Conservation (phyloP, 768 basidiomycete species). For the Leucosporidium creatinivorum region DNA sequence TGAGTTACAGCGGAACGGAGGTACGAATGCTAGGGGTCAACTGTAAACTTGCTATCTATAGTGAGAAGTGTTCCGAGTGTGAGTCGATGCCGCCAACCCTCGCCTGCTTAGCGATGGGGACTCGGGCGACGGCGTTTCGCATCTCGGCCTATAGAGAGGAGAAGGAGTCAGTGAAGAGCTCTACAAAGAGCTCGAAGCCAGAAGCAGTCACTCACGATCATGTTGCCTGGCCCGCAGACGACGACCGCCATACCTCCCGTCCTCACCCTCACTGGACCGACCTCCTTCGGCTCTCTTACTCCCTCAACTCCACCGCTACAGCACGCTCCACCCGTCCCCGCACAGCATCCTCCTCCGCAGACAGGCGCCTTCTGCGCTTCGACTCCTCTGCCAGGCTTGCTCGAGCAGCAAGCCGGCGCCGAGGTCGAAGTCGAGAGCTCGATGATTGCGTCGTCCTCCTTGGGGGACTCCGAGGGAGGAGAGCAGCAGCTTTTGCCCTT, state of each 20-base stretch:
- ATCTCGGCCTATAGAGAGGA: slow-evolving; percentile 46
- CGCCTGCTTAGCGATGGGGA: slow-evolving; percentile 46
- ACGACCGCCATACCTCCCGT: slow-evolving; percentile 67
- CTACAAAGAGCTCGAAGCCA: no score
- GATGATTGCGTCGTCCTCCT: slow-evolving; percentile 32
- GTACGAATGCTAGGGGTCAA: no score
- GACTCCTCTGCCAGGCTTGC: background rate
- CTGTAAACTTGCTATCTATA: background rate
- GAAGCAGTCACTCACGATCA: slow-evolving; percentile 46
- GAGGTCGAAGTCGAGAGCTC: background rate
- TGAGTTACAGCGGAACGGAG: no score
- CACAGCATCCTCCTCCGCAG: slow-evolving; percentile 11
- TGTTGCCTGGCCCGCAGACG: slow-evolving; percentile 67
- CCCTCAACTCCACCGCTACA: slow-evolving; percentile 3
- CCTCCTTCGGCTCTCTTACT: slow-evolving; percentile 2
- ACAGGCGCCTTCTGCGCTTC: background rate
- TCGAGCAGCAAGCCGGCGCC: background rate
- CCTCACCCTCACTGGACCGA: slow-evolving; percentile 36
- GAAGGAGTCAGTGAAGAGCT: background rate
- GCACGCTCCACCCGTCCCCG: slow-evolving; percentile 7
- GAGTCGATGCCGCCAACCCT: slow-evolving; percentile 60
- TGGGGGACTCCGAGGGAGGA: background rate
- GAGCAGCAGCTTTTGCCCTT: background rate
- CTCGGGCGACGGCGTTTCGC: slow-evolving; percentile 66
- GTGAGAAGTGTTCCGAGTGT: slow-evolving; percentile 62